These are phyloP conservation scores for Kitagawia praeruptora DNA, from an alignment of 129 eudicot genomes.

Conservation along the genomic window DNA sequence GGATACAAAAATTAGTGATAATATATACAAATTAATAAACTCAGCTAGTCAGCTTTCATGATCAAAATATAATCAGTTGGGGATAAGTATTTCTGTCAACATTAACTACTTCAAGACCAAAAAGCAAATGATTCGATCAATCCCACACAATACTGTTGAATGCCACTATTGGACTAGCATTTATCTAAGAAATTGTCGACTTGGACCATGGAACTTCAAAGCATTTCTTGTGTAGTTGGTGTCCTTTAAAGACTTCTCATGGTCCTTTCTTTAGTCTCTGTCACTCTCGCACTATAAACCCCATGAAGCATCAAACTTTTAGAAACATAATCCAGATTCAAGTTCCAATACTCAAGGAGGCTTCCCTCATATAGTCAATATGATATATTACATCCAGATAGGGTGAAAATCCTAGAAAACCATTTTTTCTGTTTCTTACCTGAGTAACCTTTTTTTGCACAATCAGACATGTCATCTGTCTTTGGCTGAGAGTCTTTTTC, in stretches of 20 bases:
- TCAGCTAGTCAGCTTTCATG: neutral
- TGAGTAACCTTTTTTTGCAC: constrained; percentile 70
- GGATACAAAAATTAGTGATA: neutral
- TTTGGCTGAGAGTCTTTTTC: constrained; percentile 45
- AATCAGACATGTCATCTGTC: constrained; percentile 68
- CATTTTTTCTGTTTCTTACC: constrained; percentile 20
- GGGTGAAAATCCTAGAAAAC: neutral
- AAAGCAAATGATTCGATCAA: neutral
- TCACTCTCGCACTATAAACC: neutral
- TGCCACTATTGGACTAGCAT: neutral
- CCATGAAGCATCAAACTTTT: neutral
- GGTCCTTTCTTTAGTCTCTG: neutral
- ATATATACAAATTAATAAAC: neutral
- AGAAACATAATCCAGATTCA: neutral
- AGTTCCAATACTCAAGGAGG: neutral
- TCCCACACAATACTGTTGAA: neutral
- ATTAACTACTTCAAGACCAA: neutral
- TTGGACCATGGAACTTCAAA: neutral
- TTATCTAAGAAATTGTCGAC: neutral
- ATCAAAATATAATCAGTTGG: neutral
- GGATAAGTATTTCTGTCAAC: neutral
- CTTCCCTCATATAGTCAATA: neutral
- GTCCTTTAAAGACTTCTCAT: neutral
- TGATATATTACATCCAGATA: neutral
- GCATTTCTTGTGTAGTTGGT: neutral